Percentiles rank a stretch among this genome's conserved stretches.
Conservation (phyloP, 352 stramenopile genomes). For the Globisporangium perplexum region DNA sequence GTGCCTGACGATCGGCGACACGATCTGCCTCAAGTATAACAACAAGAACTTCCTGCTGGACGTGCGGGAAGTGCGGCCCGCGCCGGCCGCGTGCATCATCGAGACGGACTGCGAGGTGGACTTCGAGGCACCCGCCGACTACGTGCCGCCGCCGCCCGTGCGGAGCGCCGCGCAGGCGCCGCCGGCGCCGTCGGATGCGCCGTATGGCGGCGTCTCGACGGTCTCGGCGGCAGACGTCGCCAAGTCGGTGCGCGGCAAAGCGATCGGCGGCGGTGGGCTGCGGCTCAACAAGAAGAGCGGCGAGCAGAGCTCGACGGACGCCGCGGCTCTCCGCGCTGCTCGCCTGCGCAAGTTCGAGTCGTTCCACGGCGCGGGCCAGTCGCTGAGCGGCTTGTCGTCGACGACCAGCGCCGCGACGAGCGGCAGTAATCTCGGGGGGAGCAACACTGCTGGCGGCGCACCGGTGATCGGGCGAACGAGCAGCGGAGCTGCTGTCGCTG, state of each 20-base stretch:
- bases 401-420: slow-evolving; percentile 10
- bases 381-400: slow-evolving; percentile 52
- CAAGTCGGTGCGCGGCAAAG: slow-evolving; percentile 7
- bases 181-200: slow-evolving; percentile 33
- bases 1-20: slow-evolving; percentile 97
- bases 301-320: slow-evolving; percentile 51
- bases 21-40: slow-evolving; percentile 99
- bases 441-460: slow-evolving; percentile 7
- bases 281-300: slow-evolving; percentile 64
- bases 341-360: slow-evolving; percentile 79
- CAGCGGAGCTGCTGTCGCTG: slow-evolving; percentile 8
- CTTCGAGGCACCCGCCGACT: slow-evolving; percentile 94
- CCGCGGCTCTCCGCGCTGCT: slow-evolving; percentile 55
- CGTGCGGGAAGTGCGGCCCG: slow-evolving; percentile 95
- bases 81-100: slow-evolving; percentile 97
- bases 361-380: slow-evolving; percentile 78
- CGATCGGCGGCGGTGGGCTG: slow-evolving; percentile 40
- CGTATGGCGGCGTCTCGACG: slow-evolving; percentile 51
- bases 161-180: slow-evolving; percentile 19
- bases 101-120: slow-evolving; percentile 99
- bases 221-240: slow-evolving; percentile 2
- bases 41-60: slow-evolving; percentile 98
- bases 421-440: slow-evolving; percentile 20
- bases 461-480: neutral
- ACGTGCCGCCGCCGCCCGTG: slow-evolving; percentile 45